These are phyloP conservation scores for Pelargonium australe DNA, from an alignment of 441 rosid species.

Conservation along the genomic window DNA sequence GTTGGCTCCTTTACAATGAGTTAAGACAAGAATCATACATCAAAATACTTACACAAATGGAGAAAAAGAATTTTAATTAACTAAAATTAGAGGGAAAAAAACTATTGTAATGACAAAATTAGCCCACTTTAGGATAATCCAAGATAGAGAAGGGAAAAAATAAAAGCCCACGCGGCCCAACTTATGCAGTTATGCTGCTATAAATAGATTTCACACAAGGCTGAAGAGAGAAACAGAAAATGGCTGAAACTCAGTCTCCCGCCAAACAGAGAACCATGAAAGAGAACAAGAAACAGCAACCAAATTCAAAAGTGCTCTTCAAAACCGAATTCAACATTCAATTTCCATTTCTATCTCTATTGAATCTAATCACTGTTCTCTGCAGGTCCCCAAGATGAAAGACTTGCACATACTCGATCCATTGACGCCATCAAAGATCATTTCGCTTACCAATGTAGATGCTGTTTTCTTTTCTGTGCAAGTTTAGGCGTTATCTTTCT, in stretches of 20 bases:
- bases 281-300: not conserved
- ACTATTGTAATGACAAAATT: not conserved
- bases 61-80: too few species aligned
- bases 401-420: not conserved
- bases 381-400: constrained; percentile 1
- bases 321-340: not conserved
- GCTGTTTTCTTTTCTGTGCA: not conserved
- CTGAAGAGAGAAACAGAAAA: not conserved
- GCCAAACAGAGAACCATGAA: not conserved
- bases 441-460: not conserved
- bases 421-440: not conserved
- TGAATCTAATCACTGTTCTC: not conserved
- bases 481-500: not conserved
- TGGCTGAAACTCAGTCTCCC: not conserved
- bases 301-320: not conserved
- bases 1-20: too few species aligned
- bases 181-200: not conserved
- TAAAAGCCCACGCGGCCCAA: not conserved
- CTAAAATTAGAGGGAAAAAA: too few species aligned
- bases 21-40: too few species aligned
- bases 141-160: too few species aligned
- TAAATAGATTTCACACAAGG: not conserved
- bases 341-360: not conserved
- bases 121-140: not conserved
- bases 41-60: too few species aligned